Evolutionary conservation across 306 rosid species (phyloP), one percentile per base, ranked within the genome.

Genomic region (Pachyrhizus erosus): DNA sequence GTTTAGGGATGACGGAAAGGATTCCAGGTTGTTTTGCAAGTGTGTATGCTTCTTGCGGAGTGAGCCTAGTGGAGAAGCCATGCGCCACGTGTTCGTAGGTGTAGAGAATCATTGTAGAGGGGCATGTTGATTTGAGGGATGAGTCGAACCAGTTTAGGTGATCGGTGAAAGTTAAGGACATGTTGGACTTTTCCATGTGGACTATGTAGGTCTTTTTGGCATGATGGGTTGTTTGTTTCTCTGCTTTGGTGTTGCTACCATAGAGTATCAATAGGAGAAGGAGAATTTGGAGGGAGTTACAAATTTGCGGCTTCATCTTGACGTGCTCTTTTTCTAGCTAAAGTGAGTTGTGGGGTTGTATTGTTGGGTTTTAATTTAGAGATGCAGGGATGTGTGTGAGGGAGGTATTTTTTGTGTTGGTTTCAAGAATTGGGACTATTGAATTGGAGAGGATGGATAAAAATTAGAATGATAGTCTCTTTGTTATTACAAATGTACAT

Each of bases 41-140:
- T 39, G 76, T 43, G 51, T 89, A 80, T 0, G 93, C 98, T 85
- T 95, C 98, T 65, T 86, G 82, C 2, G 29, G 29, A 0, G 99
- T 88, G 9, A 95, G 89, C 69, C 91, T 84, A 5, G 98, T 87
- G 60, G 99, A 90, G 93, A 86, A 95, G 48, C 99, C 99, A 6
- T 91, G 94, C 12, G 86, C 81, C 42, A 89, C 85, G 23, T 86
- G 89, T 78, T 90, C 82, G 87, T 95, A 95, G 4, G 94, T 89
- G 89, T 95, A 95, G 70, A 95, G 80, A 87, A 89, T 90, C 79
- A 90, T 88, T 0, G 99, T 97, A 0, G 96, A 73, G 24, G 82
- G 80, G 17, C 98, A 91, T 31, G 89, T 94, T 15, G 97, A 91
- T 79, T 89, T 85, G 29, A 95, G 79, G 24, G 98, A 93, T 13